phyloP scores from a whole-genome alignment of 2,329 filamentous ascomycete species.

The Trichoderma koningii region DNA sequence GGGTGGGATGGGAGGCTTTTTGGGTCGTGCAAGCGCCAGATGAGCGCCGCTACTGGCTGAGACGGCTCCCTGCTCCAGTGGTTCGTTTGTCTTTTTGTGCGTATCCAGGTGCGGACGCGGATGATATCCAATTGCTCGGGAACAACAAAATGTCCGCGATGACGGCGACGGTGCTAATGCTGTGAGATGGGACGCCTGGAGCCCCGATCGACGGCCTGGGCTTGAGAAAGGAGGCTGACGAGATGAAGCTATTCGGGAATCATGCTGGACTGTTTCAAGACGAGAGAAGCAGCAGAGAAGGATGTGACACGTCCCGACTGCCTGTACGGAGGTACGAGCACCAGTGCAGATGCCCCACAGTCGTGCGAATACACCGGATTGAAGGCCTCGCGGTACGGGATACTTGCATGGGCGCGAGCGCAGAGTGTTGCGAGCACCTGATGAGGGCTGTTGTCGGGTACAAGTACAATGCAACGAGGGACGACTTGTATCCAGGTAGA shows the following conservation, averaged over 20 bases:
- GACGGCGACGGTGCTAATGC: not conserved
- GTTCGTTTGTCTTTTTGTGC: not conserved
- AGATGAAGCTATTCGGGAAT: slow-evolving; percentile 1
- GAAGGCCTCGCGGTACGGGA: not conserved
- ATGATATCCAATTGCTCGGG: not conserved
- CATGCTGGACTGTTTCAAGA: slow-evolving; percentile 9
- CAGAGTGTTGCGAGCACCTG: not conserved
- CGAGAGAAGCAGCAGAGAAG: slow-evolving; percentile 8
- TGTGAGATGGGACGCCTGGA: not conserved
- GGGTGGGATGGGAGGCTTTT: not conserved
- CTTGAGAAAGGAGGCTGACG: slow-evolving; percentile 10
- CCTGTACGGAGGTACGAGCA: not conserved
- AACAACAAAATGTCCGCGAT: not conserved
- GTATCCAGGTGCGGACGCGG: not conserved
- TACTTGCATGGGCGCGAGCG: not conserved
- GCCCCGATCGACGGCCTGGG: not conserved
- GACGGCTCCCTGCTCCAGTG: not conserved
- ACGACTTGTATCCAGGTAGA: not conserved
- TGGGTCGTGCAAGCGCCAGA: not conserved
- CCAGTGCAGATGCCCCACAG: not conserved
- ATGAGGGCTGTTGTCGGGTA: not conserved
- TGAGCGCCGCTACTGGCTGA: slow-evolving; percentile 12
- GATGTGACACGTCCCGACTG: not conserved
- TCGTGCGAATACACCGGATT: slow-evolving; percentile 5
- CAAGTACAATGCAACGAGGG: not conserved